Conservation (phyloP, 352 stramenopile genomes). For the Sclerospora graminicola region DNA sequence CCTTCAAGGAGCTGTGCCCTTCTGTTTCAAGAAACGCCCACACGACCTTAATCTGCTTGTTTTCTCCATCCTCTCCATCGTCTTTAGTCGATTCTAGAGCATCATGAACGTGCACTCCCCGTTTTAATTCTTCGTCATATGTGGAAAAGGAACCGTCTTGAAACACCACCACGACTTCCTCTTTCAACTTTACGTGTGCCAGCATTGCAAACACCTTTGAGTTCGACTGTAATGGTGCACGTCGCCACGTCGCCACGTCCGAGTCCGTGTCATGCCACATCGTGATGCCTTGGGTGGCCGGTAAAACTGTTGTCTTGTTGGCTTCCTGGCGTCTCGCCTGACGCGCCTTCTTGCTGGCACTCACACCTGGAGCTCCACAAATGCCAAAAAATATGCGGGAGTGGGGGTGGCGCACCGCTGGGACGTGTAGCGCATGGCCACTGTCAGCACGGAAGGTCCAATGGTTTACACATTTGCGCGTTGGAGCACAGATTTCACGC, state of each 20-base stretch:
- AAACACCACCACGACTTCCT: conserved; percentile 61
- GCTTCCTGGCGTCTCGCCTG: conserved; percentile 23
- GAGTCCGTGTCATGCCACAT: conserved; percentile 52
- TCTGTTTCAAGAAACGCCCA: conserved; percentile 48
- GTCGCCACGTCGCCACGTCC: conserved; percentile 56
- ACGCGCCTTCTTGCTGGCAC: conserved; percentile 32
- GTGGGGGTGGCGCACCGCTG: conserved; percentile 41
- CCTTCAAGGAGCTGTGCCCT: conserved; percentile 44
- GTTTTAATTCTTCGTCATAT: conserved; percentile 41
- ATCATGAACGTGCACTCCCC: conserved; percentile 35
- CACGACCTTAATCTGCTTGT: conserved; percentile 14
- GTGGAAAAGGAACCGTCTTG: conserved; percentile 45
- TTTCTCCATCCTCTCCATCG: conserved; percentile 3
- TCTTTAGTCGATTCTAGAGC: conserved; percentile 15
- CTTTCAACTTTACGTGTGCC: conserved; percentile 46
- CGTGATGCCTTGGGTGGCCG: conserved; percentile 34
- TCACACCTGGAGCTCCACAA: conserved; percentile 24
- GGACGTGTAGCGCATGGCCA: conserved; percentile 31
- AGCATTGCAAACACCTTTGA: conserved; percentile 32
- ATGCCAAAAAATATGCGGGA: conserved; percentile 53
- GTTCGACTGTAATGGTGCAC: conserved; percentile 22
- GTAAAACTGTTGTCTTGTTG: conserved; percentile 18
- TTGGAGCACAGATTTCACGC: conserved; percentile 48
- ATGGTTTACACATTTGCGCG: conserved; percentile 66
- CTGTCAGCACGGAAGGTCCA: conserved; percentile 59